A percentile compares a stretch with the other conserved stretches of the same genome.
phyloP scores from a whole-genome alignment of 169 alveolate species.

The Plasmodium relictum region DNA sequence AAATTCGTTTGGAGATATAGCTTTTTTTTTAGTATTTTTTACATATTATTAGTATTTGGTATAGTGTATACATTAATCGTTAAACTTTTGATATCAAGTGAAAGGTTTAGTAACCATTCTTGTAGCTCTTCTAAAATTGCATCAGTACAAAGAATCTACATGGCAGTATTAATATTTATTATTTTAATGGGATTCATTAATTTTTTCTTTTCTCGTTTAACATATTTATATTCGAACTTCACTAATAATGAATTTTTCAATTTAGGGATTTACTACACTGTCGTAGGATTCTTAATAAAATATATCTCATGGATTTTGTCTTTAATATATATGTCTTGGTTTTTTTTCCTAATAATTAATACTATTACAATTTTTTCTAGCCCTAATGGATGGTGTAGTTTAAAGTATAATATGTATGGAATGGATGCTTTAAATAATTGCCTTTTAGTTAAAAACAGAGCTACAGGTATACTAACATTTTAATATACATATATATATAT shows the following conservation, averaged over 20 bases:
- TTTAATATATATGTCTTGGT: slow-evolving; percentile 47
- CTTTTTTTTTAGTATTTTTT: slow-evolving; percentile 48
- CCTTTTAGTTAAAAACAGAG: slow-evolving; percentile 26
- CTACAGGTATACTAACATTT: slow-evolving; percentile 26
- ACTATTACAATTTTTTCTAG: slow-evolving; percentile 24
- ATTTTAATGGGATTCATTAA: slow-evolving; percentile 57
- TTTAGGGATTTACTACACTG: slow-evolving; percentile 47
- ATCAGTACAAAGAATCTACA: slow-evolving; percentile 28
- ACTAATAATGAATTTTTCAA: slow-evolving; percentile 61
- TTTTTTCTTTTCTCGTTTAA: slow-evolving; percentile 65
- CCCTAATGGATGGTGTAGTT: slow-evolving; percentile 33
- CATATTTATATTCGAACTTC: slow-evolving; percentile 61
- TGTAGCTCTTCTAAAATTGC: slow-evolving; percentile 12
- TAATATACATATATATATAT: background rate
- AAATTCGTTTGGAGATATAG: slow-evolving; percentile 66
- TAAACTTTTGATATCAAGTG: slow-evolving; percentile 32
- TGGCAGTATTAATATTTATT: slow-evolving; percentile 31
- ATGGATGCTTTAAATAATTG: slow-evolving; percentile 68
- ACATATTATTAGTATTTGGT: slow-evolving; percentile 24
- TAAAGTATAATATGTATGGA: slow-evolving; percentile 38
- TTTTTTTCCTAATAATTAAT: slow-evolving; percentile 35
- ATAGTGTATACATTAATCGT: slow-evolving; percentile 28
- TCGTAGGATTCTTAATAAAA: slow-evolving; percentile 58
- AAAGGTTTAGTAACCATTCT: slow-evolving; percentile 27
- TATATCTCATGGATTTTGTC: slow-evolving; percentile 65